Evolutionary conservation across 169 alveolate species (phyloP).

Genomic region (Miamiensis avidus): DNA sequence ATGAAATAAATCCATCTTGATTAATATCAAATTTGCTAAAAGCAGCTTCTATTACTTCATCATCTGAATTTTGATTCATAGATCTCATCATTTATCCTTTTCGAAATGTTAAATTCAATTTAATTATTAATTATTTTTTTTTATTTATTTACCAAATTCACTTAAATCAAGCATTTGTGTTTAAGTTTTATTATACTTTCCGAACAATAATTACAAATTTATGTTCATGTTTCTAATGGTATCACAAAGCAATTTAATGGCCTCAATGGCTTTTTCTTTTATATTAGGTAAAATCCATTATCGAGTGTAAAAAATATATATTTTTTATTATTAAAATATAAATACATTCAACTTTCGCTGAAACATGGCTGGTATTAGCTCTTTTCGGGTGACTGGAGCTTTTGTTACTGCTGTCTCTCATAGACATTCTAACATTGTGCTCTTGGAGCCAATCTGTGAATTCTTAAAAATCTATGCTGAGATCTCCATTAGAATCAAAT

Average conservation of each 20-base stretch:
- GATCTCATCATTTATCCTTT: neutral
- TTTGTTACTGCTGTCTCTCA: slow-evolving; percentile 26
- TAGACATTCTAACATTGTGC: slow-evolving; percentile 39
- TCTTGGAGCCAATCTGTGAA: slow-evolving; percentile 42
- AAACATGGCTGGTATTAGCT: neutral
- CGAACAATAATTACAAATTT: no score
- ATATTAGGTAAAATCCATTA: no score
- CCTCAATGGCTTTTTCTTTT: neutral
- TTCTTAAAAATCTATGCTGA: slow-evolving; percentile 34
- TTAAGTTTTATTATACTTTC: no score
- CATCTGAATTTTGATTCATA: neutral
- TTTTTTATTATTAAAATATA: no score
- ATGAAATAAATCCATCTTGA: neutral
- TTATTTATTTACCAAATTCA: neutral
- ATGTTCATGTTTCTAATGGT: neutral
- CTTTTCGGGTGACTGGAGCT: neutral
- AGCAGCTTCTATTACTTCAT: neutral
- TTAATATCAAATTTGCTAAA: neutral
- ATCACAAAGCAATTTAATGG: neutral
- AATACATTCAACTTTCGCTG: neutral
- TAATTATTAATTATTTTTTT: no score
- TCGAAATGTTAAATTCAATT: no score
- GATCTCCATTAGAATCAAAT: slow-evolving; percentile 44
- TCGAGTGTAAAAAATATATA: no score
- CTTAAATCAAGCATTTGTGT: no score